Percentiles rank a stretch among this genome's conserved stretches.
phyloP scores from a whole-genome alignment of 2,329 filamentous ascomycete species.

The Trichoderma sp. region DNA sequence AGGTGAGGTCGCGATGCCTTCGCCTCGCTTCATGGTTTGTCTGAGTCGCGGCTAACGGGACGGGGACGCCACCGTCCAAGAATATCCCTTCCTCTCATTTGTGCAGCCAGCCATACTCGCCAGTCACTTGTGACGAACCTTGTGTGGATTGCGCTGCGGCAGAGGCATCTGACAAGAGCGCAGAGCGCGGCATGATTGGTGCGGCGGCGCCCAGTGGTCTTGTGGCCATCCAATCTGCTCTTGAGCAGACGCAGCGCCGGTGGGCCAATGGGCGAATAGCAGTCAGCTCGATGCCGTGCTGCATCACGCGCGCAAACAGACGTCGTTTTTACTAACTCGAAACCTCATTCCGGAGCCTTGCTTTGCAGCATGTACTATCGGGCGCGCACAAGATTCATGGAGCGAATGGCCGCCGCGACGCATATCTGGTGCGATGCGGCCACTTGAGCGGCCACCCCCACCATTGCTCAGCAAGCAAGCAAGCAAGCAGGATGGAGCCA shows the following conservation, averaged over 20 bases:
- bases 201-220: slow-evolving; percentile 24
- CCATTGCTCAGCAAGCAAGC: background rate
- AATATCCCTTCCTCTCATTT: background rate
- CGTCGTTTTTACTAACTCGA: slow-evolving; percentile 7
- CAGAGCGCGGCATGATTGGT: slow-evolving; percentile 25
- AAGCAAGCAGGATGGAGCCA: background rate
- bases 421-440: slow-evolving; percentile 26
- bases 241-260: slow-evolving; percentile 3
- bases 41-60: slow-evolving; percentile 14
- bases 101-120: slow-evolving; percentile 14
- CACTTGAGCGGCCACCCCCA: slow-evolving; percentile 18
- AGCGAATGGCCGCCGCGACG: slow-evolving; percentile 20
- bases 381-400: slow-evolving; percentile 4
- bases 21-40: background rate
- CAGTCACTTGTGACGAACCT: slow-evolving; percentile 25
- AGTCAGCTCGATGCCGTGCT: slow-evolving; percentile 23
- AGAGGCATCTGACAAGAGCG: slow-evolving; percentile 24
- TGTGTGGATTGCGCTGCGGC: slow-evolving; percentile 24
- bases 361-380: slow-evolving; percentile 23
- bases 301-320: slow-evolving; percentile 27
- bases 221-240: slow-evolving; percentile 24
- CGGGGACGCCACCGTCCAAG: slow-evolving; percentile 5
- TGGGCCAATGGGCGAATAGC: slow-evolving; percentile 24
- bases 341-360: slow-evolving; percentile 15
- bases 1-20: background rate